Conservation (phyloP, 2,329 filamentous ascomycete species). For the Apiospora aurea region DNA sequence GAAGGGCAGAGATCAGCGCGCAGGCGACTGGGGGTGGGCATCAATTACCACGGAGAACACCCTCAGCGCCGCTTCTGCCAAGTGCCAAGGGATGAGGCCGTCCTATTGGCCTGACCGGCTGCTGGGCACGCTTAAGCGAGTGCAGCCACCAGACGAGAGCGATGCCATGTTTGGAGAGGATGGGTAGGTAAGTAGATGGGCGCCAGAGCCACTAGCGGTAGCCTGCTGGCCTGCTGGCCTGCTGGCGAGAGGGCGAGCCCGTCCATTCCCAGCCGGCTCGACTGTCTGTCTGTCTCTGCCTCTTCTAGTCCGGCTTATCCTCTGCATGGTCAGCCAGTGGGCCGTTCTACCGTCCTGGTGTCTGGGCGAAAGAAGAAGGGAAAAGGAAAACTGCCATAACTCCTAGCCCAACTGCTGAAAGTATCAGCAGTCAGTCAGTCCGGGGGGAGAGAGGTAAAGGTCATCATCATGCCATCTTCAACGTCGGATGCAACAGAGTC, state of each 20-base stretch:
- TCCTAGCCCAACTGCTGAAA: background rate
- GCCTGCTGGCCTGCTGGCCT: background rate
- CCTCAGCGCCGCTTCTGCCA: slow-evolving; percentile 4
- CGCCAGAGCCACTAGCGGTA: slow-evolving; percentile 3
- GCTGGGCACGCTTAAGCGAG: slow-evolving; percentile 21
- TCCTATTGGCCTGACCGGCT: slow-evolving; percentile 10
- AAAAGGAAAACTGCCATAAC: background rate
- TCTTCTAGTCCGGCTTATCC: background rate
- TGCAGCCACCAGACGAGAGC: slow-evolving; percentile 21
- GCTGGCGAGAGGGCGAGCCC: background rate
- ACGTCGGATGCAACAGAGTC: background rate
- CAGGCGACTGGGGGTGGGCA: background rate
- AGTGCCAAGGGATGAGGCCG: slow-evolving; percentile 23
- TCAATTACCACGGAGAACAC: slow-evolving; percentile 12
- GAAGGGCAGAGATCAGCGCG: slow-evolving; percentile 22
- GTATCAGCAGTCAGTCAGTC: background rate
- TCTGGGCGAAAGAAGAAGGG: background rate
- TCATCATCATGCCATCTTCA: slow-evolving; percentile 16
- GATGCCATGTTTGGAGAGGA: slow-evolving; percentile 16
- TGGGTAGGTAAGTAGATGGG: background rate
- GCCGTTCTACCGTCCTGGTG: slow-evolving; percentile 4
- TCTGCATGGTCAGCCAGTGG: background rate
- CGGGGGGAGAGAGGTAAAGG: background rate
- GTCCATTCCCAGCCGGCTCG: background rate
- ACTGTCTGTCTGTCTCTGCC: slow-evolving; percentile 4